Base-by-base conservation (phyloP, 371 early-diverging fungal species). In the Cokeromyces recurvatus region DNA sequence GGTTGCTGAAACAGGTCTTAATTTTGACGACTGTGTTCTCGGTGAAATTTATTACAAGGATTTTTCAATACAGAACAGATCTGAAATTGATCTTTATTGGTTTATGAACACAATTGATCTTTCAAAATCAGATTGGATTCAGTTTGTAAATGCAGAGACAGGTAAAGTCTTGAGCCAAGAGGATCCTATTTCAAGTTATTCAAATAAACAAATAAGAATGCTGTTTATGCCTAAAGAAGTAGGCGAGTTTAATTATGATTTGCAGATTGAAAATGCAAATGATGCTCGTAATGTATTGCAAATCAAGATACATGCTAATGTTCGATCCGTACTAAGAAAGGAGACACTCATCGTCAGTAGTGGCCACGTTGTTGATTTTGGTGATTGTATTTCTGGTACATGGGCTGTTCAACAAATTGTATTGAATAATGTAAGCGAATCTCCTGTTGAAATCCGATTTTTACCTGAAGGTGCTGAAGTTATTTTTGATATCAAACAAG, bases 81-180 rank as follows among this genome's bases (percentile, higher is more conserved):
- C 94, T 9, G 93, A 89, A 47, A 92, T 95, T 37, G 90, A 90
- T 21, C 73, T 97, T 5, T 89, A 86, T 53, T 97, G 95, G 95
- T 53, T 76, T 27, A 55, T 92, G 21, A 91, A 86, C 55, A 79
- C 81, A 0, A 77, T 83, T 17, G 91, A 90, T 51, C 64, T 86
- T 1, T 62, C 74, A 36, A 67, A 57, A 34, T 71, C 76, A 43
- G 81, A 77, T 16, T 85, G 82, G 81, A 57, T 90, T 14, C 68
- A 73, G 36, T 86, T 92, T 52, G 70, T 79, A 15, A 86, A 91
- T 48, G 85, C 86, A 21, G 87, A 89, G 31, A 85, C 84, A 0
- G 86, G 85, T 2, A 81, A 80, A 35, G 51, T 60, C 2, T 40
- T 85, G 3, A 73, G 77, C 42, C 19, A 16, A 23, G 22, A 64